Base-by-base conservation (phyloP, 2,329 filamentous ascomycete genomes). In the Diaporthe longicolla region DNA sequence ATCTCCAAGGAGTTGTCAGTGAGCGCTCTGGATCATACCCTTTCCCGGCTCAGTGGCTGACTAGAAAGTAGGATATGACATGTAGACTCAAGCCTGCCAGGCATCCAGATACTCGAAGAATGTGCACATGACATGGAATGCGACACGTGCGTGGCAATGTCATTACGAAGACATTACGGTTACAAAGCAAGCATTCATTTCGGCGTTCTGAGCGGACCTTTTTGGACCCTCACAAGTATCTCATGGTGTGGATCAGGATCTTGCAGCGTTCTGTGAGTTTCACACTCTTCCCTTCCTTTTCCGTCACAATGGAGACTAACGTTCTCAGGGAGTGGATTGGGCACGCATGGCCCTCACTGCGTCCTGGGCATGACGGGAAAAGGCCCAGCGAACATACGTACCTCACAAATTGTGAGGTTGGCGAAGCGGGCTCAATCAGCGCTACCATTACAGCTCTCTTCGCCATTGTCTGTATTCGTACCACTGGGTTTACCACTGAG, bases 331-430 rank as follows among this genome's bases (percentile, higher is more conserved):
- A 29, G 71, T 52, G 29, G 35, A 37, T 37, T 40, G 35, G 35
- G 29, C 10, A 40, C 37, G 10, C n/a, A 32, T 40, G 19, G 24
- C n/a, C 48, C 10, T 48, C 45, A 13, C 37, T 74, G 72, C 45
- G 77, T 79, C 77, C 77, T 78, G 73, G 76, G 77, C 76, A 79
- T 61, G 78, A 78, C 78, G 48, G 48, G 37, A 77, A 78, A 79
- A 78, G 76, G 76, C 76, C 76, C 73, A 26, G 10, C n/a, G 24
- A 40, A 40, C 48, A 29, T 11, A 50, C 21, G 21, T 50, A 52
- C n/a, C 15, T 57, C 11, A 15, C 32, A 40, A 13, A 7, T 24
- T 32, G 45, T 48, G 63, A 71, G 29, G n/a, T 8, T 24, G 43
- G 48, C 37, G 54, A 55, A 54, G n/a, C 45, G 57, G 19, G 32